Percentiles rank a stretch among this genome's conserved stretches.
Conservation (phyloP, 805 yeast species). For the Saccharomycopsis sp. region DNA sequence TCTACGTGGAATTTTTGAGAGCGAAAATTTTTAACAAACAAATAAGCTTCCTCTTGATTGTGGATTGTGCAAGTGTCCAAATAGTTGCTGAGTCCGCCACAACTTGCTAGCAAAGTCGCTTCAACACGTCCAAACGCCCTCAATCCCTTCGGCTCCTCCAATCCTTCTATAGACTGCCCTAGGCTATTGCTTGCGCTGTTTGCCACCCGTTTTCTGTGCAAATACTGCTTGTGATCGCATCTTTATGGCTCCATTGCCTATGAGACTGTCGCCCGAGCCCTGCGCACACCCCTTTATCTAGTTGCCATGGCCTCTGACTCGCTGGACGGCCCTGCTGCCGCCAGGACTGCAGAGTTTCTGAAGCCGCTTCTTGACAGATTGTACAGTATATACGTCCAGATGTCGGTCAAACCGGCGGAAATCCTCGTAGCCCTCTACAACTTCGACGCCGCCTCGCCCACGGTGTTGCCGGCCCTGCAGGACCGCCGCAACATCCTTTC, state of each 20-base stretch:
- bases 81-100: no score
- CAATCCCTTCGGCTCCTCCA: no score
- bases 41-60: neutral
- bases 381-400: neutral
- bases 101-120: no score
- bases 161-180: no score
- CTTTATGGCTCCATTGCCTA: no score
- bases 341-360: neutral
- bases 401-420: slow-evolving; percentile 36
- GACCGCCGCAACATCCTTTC: slow-evolving; percentile 47
- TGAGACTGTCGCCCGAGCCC: neutral
- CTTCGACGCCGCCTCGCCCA: slow-evolving; percentile 33
- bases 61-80: neutral
- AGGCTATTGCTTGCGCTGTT: no score
- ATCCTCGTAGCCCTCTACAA: slow-evolving; percentile 55
- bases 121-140: no score
- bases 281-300: neutral
- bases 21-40: neutral
- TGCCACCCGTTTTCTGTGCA: no score
- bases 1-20: neutral
- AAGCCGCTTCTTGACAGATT: neutral
- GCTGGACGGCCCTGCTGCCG: neutral
- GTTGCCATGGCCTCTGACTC: neutral
- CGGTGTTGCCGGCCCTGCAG: neutral
- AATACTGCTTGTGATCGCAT: no score